Conservation (phyloP, 805 yeast species). For the Lachancea thermotolerans region DNA sequence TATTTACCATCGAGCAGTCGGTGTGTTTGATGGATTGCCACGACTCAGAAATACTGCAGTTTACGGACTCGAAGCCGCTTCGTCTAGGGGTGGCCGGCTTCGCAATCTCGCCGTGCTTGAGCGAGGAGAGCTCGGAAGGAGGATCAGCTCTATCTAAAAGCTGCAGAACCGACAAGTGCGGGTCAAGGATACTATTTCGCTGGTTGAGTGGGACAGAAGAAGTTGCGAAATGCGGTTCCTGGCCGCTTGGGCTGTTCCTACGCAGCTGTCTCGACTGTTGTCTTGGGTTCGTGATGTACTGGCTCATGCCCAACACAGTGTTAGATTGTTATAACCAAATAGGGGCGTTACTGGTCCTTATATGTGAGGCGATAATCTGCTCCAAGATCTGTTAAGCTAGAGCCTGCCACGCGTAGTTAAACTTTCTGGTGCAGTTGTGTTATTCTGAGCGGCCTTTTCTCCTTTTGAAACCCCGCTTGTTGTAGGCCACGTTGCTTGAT, state of each 20-base stretch:
- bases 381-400: no score
- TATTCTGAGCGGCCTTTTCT: no score
- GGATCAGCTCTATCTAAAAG: conserved; percentile 13
- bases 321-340: no score
- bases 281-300: neutral
- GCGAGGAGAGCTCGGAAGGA: neutral
- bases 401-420: no score
- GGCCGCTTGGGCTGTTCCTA: neutral
- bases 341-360: no score
- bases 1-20: conserved; percentile 16
- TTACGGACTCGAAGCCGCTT: conserved; percentile 2
- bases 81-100: conserved; percentile 2
- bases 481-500: no score
- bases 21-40: conserved; percentile 26
- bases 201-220: conserved; percentile 20
- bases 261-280: neutral
- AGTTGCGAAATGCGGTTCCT: neutral
- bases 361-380: no score
- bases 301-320: neutral
- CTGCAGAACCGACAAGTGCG: conserved; percentile 28
- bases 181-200: conserved; percentile 37
- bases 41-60: conserved; percentile 22
- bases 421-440: no score
- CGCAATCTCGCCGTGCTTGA: neutral
- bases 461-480: no score